A percentile compares a stretch with the other conserved stretches of the same genome.
Evolutionary conservation across 2,329 filamentous ascomycete genomes (phyloP).

Genomic region (Bisporella sp.): DNA sequence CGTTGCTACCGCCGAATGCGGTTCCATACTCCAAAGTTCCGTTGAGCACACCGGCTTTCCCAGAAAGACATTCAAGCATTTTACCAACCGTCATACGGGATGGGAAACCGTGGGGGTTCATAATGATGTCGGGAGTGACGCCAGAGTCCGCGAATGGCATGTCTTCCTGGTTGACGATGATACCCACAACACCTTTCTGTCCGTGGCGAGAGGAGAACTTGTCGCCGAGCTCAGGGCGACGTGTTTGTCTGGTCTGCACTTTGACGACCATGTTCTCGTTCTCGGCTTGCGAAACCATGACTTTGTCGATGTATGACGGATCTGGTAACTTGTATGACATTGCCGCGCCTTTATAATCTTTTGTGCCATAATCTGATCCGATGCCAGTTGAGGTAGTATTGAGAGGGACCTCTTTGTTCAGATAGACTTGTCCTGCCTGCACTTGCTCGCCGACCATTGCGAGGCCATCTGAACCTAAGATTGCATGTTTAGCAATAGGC

Average conservation of each 20-base stretch:
- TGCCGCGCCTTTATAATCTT: slow-evolving; percentile 57
- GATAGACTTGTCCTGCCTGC: slow-evolving; percentile 72
- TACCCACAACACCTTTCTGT: slow-evolving; percentile 94
- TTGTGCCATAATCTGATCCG: slow-evolving; percentile 56
- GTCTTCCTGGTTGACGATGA: slow-evolving; percentile 94
- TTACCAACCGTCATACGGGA: slow-evolving; percentile 99
- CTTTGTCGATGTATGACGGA: slow-evolving; percentile 88
- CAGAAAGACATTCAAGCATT: slow-evolving; percentile 88
- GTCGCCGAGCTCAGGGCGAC: slow-evolving; percentile 90
- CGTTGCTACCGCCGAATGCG: slow-evolving; percentile 74
- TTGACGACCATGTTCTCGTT: slow-evolving; percentile 83
- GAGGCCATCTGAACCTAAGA: slow-evolving; percentile 79
- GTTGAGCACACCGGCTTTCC: slow-evolving; percentile 83
- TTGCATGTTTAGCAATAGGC: slow-evolving; percentile 60
- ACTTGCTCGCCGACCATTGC: slow-evolving; percentile 80
- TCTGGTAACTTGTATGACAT: slow-evolving; percentile 79
- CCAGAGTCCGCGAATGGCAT: slow-evolving; percentile 92
- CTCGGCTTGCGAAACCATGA: slow-evolving; percentile 87
- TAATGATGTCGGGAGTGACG: slow-evolving; percentile 96
- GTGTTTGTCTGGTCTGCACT: slow-evolving; percentile 91
- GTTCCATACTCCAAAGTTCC: slow-evolving; percentile 87
- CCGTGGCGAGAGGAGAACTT: slow-evolving; percentile 98
- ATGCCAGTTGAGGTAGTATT: slow-evolving; percentile 70
- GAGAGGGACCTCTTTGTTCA: slow-evolving; percentile 81
- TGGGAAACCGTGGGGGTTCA: slow-evolving; percentile 99